phyloP scores from a whole-genome alignment of 1,139 yeast genomes.

The Yamadazyma spencermartinsiae region DNA sequence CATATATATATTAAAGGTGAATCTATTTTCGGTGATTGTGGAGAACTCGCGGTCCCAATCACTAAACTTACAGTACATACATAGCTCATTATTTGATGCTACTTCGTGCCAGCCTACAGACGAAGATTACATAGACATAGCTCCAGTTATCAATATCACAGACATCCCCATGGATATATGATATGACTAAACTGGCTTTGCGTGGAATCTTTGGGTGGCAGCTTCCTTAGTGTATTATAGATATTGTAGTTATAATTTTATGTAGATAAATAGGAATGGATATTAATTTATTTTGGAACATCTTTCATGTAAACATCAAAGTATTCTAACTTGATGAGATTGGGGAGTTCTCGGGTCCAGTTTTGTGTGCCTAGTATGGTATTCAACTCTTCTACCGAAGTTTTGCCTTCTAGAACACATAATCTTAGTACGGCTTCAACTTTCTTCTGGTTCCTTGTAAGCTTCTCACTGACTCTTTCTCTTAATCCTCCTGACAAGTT shows the following conservation, averaged over 20 bases:
- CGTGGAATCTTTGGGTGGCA: too few species aligned
- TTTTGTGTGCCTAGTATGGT: constrained; percentile 32
- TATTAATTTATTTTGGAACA: constrained; percentile 7
- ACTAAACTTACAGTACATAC: constrained; percentile 32
- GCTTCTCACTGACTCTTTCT: constrained; percentile 46
- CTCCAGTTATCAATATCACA: constrained; percentile 6
- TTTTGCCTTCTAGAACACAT: constrained; percentile 46
- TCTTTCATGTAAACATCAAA: constrained; percentile 23
- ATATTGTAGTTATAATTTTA: too few species aligned
- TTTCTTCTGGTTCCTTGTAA: constrained; percentile 40
- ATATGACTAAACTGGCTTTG: too few species aligned
- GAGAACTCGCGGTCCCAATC: constrained; percentile 37
- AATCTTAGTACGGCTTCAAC: constrained; percentile 48
- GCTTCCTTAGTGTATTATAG: too few species aligned
- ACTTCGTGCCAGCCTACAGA: constrained; percentile 17
- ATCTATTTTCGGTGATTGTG: constrained; percentile 39
- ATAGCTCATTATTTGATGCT: constrained; percentile 39
- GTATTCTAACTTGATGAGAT: constrained; percentile 28
- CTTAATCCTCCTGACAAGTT: constrained; percentile 51
- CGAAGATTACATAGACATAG: constrained; percentile 17
- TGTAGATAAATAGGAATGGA: neutral
- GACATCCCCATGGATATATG: constrained; percentile 7
- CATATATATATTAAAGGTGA: constrained; percentile 39
- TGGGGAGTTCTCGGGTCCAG: constrained; percentile 34
- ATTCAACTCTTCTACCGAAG: constrained; percentile 35